Evolutionary conservation across 2,329 filamentous ascomycete genomes (phyloP).

Genomic region (Graphilbum sp.): DNA sequence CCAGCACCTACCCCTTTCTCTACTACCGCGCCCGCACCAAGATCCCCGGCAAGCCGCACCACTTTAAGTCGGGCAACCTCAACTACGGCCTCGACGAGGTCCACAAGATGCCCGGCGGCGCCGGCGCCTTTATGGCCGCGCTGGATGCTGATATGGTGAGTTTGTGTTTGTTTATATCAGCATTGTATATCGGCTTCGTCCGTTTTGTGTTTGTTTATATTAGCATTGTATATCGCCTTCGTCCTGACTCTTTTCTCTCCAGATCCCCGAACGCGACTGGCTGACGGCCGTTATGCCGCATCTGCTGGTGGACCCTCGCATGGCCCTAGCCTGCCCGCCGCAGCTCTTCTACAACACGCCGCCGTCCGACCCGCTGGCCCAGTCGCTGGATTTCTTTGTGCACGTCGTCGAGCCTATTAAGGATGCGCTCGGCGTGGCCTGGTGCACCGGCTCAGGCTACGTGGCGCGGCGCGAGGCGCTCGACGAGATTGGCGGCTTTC

Average conservation of each 20-base stretch:
- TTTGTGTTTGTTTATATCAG: background rate
- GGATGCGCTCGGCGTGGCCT: constrained; percentile 33
- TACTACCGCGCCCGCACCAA: constrained; percentile 36
- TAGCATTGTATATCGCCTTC: too few species aligned
- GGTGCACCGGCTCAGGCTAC: constrained; percentile 48
- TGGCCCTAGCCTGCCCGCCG: constrained; percentile 39
- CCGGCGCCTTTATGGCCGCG: constrained; percentile 40
- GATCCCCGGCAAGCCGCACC: constrained; percentile 29
- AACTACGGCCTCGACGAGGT: constrained; percentile 41
- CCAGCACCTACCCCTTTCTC: constrained; percentile 29
- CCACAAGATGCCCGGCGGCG: constrained; percentile 32
- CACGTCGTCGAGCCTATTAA: constrained; percentile 33
- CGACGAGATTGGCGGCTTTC: constrained; percentile 44
- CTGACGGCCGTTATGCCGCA: constrained; percentile 40
- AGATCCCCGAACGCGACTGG: constrained; percentile 42
- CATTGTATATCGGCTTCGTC: background rate
- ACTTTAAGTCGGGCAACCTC: constrained; percentile 49
- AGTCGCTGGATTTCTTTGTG: constrained; percentile 40
- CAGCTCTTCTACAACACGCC: constrained; percentile 49
- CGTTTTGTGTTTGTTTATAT: background rate
- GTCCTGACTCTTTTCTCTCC: too few species aligned
- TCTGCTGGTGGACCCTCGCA: constrained; percentile 34
- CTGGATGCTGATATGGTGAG: constrained; percentile 46
- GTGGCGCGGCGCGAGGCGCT: constrained; percentile 39
- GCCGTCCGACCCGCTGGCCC: constrained; percentile 36